Evolutionary conservation across 192 early-diverging fungal genomes (phyloP).

Genomic region (Umbelopsis sp.): DNA sequence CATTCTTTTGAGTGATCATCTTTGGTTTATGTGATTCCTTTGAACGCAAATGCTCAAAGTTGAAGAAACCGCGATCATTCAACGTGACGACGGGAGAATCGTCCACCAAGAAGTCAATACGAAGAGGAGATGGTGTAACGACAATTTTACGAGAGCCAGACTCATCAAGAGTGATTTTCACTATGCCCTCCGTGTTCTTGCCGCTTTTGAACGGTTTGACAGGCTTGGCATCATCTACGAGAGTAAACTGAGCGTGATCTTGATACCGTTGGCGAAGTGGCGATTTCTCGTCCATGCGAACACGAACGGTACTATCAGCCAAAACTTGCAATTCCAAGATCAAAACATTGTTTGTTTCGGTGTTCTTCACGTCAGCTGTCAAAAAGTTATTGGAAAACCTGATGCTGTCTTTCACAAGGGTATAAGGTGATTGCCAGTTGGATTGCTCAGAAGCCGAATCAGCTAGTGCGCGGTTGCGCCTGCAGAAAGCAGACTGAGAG

Average conservation of each 20-base stretch:
- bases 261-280: constrained; percentile 78
- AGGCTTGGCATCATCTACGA: constrained; percentile 31
- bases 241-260: constrained; percentile 55
- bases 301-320: constrained; percentile 57
- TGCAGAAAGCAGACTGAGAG: constrained; percentile 84
- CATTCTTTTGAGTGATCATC: constrained; percentile 43
- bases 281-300: constrained; percentile 64
- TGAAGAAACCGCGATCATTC: constrained; percentile 83
- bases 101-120: constrained; percentile 60
- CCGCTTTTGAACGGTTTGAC: constrained; percentile 21
- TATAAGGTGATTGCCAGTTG: constrained; percentile 59
- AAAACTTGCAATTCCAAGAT: constrained; percentile 58
- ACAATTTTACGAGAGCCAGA: constrained; percentile 41
- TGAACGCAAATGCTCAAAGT: constrained; percentile 77
- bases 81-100: constrained; percentile 65
- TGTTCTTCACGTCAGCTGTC: constrained; percentile 60
- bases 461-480: constrained; percentile 85
- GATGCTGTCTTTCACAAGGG: constrained; percentile 62
- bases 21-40: constrained; percentile 53
- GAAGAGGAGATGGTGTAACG: constrained; percentile 60
- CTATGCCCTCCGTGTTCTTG: constrained; percentile 25
- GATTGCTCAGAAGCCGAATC: constrained; percentile 31
- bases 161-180: constrained; percentile 49
- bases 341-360: constrained; percentile 40
- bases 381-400: constrained; percentile 55